Percentiles rank a stretch among this genome's conserved stretches.
phyloP scores from a whole-genome alignment of 768 basidiomycete genomes.

The Sutorius australiensis region DNA sequence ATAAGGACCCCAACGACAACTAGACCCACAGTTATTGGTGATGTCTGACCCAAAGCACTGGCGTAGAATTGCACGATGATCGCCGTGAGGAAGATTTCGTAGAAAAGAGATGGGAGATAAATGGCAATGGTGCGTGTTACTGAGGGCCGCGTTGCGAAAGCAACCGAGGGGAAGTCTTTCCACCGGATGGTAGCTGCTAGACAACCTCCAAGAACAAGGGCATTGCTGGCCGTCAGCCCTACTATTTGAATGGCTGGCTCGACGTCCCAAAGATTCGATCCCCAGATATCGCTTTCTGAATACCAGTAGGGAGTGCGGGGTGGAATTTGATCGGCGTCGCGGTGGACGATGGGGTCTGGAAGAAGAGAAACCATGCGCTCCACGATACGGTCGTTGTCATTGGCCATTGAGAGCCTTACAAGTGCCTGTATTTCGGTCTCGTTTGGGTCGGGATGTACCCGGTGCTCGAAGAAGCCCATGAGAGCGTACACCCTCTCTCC shows the following conservation, averaged over 20 bases:
- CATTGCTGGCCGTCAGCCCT: constrained; percentile 14
- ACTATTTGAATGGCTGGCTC: constrained; percentile 15
- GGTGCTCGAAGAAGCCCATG: too few species aligned
- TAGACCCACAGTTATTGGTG: too few species aligned
- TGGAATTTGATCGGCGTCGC: background rate
- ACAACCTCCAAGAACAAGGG: constrained; percentile 24
- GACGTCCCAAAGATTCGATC: constrained; percentile 20
- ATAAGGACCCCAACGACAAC: constrained; percentile 7
- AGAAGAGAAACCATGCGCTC: constrained; percentile 24
- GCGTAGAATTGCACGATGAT: background rate
- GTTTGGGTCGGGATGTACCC: background rate
- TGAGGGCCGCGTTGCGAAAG: constrained; percentile 17
- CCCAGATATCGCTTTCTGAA: constrained; percentile 16
- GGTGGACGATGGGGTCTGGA: background rate
- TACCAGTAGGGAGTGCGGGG: constrained; percentile 14
- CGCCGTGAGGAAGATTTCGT: background rate
- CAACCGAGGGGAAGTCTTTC: constrained; percentile 21
- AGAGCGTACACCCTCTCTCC: too few species aligned
- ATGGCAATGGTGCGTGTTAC: constrained; percentile 4
- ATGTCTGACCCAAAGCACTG: too few species aligned
- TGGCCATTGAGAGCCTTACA: constrained; percentile 22
- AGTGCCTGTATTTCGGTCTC: constrained; percentile 22
- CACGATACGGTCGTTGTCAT: constrained; percentile 20
- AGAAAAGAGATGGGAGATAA: constrained; percentile 3
- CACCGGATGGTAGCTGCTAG: constrained; percentile 20